phyloP scores from a whole-genome alignment of 2,329 filamentous ascomycete genomes.

The Colletotrichum gloeosporioides region DNA sequence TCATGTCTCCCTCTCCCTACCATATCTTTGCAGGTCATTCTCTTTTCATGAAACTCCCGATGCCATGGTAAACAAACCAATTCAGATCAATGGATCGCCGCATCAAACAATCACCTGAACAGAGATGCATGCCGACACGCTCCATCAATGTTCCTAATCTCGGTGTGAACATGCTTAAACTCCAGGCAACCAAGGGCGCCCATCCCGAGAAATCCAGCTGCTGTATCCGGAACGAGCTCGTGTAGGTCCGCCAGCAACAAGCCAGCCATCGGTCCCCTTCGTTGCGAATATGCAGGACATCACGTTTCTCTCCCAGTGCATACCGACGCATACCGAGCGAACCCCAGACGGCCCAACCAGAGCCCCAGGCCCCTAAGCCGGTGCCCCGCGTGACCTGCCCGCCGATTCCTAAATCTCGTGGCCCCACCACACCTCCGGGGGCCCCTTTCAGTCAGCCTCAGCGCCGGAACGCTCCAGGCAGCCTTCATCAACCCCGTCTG shows the following conservation, averaged over 20 bases:
- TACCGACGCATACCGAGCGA: neutral
- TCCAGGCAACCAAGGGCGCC: neutral
- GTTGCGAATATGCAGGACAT: neutral
- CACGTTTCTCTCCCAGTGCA: neutral
- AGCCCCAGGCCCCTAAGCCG: neutral
- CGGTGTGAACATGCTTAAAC: neutral
- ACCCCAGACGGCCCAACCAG: neutral
- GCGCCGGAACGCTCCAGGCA: neutral
- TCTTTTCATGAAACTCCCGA: neutral
- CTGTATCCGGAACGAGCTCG: neutral
- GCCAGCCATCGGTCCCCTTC: neutral
- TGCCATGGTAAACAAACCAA: neutral
- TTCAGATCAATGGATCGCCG: neutral
- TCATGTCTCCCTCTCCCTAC: neutral
- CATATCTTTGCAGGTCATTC: neutral
- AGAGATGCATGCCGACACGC: neutral
- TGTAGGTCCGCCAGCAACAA: neutral
- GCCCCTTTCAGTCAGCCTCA: neutral
- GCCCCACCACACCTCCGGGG: conserved; percentile 9
- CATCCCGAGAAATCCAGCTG: neutral
- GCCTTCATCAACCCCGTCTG: neutral
- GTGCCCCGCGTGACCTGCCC: conserved; percentile 10
- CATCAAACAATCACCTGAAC: neutral
- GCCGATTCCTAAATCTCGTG: conserved; percentile 15
- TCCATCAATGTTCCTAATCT: neutral